Evolutionary conservation across 345 rosid genomes (phyloP), one percentile per base, ranked within the genome.

Genomic region (Acer saccharum): DNA sequence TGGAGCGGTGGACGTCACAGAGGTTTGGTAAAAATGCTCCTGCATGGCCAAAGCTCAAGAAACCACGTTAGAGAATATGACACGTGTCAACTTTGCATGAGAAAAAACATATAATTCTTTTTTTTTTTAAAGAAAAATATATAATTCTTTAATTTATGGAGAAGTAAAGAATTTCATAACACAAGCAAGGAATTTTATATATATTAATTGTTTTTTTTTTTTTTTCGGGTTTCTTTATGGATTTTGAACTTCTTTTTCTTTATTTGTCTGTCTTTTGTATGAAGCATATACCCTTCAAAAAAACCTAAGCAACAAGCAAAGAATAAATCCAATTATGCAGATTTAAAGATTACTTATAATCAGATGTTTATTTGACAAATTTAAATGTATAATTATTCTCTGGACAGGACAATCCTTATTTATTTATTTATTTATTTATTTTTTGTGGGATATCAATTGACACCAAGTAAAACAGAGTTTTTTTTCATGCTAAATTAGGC

Each of bases 11-110:
- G 39, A 86, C 88, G 16, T 84, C 76, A 25, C 99, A 96, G 0
- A 96, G 85, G 63, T 92, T 94, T 7, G 98, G 98, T 86, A 96
- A 86, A 84, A 86, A 94, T 46, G 91, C 98, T 58, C 99, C 99
- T 96, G 89, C 87, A 78, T 50, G 21, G 32, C 27, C 46, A 25
- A 46, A 35, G 55, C 29, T 46, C 58, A 27, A 54, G 6, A 10
- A 64, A 9, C 71, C 18, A 32, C 23, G 23, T 66, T 12, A 13
- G 17, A 8, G 16, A 25, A 39, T 4, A 11, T 65, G 44, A 29
- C 6, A 23, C 25, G 10, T n/a, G 35, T 61, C 3, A 71, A 3
- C 4, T 69, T 27, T 20, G 74, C 2, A 18, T 18, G 9, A 5
- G 62, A 4, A 50, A 3, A 50, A 12, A 14, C 13, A 14, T 50